These are phyloP conservation scores for Russula sp. DNA, from an alignment of 768 basidiomycete genomes.

Conservation along the genomic window DNA sequence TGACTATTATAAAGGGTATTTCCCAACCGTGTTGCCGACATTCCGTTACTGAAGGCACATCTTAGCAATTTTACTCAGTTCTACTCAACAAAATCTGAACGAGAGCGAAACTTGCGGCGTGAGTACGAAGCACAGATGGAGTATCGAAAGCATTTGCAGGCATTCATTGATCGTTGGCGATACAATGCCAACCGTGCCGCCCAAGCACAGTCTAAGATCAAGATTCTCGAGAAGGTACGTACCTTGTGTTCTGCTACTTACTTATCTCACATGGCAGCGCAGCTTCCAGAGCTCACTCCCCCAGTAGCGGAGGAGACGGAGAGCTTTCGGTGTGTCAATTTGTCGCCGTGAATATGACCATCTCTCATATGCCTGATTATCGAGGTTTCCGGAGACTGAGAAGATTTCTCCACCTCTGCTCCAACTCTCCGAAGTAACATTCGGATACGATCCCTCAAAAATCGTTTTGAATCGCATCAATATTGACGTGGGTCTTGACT, in stretches of 20 bases:
- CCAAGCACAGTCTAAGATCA: constrained; percentile 76
- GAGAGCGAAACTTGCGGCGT: constrained; percentile 83
- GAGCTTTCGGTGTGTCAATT: constrained; percentile 67
- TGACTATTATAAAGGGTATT: constrained; percentile 95
- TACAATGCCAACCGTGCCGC: constrained; percentile 95
- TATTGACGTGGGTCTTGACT: constrained; percentile 92
- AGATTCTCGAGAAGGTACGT: constrained; percentile 64
- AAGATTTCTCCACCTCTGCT: constrained; percentile 95
- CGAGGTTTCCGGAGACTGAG: constrained; percentile 89
- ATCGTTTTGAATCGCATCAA: constrained; percentile 72
- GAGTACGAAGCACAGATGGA: constrained; percentile 97
- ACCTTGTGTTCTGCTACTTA: not conserved
- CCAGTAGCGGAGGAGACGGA: constrained; percentile 92
- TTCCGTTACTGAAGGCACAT: constrained; percentile 5
- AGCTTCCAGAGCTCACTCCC: constrained; percentile 90
- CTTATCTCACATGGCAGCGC: not conserved
- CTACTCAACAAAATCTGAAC: constrained; percentile 96
- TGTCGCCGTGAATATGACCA: not conserved
- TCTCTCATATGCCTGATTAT: not conserved
- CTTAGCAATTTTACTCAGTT: constrained; percentile 95
- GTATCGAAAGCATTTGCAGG: constrained; percentile 91
- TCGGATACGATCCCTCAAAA: constrained; percentile 79
- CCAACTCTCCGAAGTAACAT: constrained; percentile 85
- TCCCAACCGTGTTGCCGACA: not conserved
- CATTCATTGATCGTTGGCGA: constrained; percentile 97